phyloP scores from a whole-genome alignment of 1,139 yeast genomes.

The Hansenula lynferdii region DNA sequence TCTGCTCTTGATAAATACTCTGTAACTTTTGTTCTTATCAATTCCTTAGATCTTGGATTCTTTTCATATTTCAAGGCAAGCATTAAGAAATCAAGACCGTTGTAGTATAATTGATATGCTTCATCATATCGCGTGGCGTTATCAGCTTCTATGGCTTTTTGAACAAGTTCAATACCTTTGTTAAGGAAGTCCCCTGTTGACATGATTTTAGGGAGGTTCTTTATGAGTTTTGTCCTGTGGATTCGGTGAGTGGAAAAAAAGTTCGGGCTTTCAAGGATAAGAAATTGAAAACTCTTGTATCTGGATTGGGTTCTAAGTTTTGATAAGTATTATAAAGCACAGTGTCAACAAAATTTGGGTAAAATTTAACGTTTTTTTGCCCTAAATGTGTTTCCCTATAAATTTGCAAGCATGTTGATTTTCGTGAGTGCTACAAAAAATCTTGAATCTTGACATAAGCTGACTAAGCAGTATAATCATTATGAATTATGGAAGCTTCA shows the following conservation, averaged over 20 bases:
- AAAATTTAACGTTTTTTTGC: no score
- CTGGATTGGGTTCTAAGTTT: no score
- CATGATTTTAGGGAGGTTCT: no score
- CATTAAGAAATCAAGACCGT: slow-evolving; percentile 93
- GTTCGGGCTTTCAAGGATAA: no score
- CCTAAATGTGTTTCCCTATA: neutral
- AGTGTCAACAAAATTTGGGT: neutral
- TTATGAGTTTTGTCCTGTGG: no score
- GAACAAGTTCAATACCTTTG: slow-evolving; percentile 91
- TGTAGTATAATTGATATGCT: slow-evolving; percentile 89
- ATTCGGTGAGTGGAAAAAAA: no score
- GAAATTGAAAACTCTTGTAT: no score
- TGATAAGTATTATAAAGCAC: neutral
- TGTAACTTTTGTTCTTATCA: slow-evolving; percentile 82
- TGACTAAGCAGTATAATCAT: neutral
- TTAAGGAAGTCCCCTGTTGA: slow-evolving; percentile 77
- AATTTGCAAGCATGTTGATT: neutral
- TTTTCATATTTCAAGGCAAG: slow-evolving; percentile 94
- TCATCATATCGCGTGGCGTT: slow-evolving; percentile 88
- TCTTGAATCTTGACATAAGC: neutral
- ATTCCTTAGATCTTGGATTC: slow-evolving; percentile 82
- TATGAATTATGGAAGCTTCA: no score
- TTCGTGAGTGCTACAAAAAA: no score
- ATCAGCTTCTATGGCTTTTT: slow-evolving; percentile 94
- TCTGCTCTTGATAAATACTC: slow-evolving; percentile 94